Conservation (phyloP, 805 yeast species). For the Sungouiella thailandica region DNA sequence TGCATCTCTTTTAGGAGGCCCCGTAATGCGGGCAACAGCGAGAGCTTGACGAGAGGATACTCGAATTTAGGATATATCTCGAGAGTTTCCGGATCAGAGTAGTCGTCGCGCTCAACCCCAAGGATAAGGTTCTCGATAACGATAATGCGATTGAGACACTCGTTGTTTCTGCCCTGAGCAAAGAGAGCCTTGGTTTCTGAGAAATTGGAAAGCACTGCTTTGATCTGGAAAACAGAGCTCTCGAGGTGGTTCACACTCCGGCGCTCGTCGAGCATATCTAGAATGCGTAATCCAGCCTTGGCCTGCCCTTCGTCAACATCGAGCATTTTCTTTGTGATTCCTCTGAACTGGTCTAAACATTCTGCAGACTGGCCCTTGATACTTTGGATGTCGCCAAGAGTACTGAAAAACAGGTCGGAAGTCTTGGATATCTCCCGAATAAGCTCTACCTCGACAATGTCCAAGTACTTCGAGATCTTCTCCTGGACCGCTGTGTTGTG, state of each 20-base stretch:
- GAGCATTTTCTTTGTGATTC: slow-evolving; percentile 43
- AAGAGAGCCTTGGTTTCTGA: slow-evolving; percentile 43
- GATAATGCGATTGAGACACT: slow-evolving; percentile 55
- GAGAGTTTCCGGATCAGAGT: slow-evolving; percentile 12
- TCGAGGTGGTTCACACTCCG: slow-evolving; percentile 61
- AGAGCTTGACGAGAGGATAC: slow-evolving; percentile 36
- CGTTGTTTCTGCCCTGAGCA: slow-evolving; percentile 41
- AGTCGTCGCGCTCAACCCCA: slow-evolving; percentile 33
- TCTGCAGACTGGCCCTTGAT: slow-evolving; percentile 52
- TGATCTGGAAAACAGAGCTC: slow-evolving; percentile 52
- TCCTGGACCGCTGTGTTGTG: slow-evolving; percentile 65
- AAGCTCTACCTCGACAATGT: slow-evolving; percentile 75
- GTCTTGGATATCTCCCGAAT: slow-evolving; percentile 81
- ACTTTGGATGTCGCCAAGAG: slow-evolving; percentile 70
- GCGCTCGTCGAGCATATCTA: slow-evolving; percentile 47
- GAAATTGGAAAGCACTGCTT: slow-evolving; percentile 27
- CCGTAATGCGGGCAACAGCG: slow-evolving; percentile 45
- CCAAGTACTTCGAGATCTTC: slow-evolving; percentile 74
- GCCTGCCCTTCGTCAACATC: slow-evolving; percentile 47
- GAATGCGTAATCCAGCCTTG: slow-evolving; percentile 43
- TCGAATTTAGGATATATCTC: slow-evolving; percentile 18
- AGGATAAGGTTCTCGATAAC: slow-evolving; percentile 51
- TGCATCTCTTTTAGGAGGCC: slow-evolving; percentile 49
- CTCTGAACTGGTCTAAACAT: slow-evolving; percentile 44
- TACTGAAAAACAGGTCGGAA: slow-evolving; percentile 78